A percentile compares a stretch with the other conserved stretches of the same genome.
Evolutionary conservation across 768 basidiomycete genomes (phyloP).

Genomic region (Fistulinella prunicolor): DNA sequence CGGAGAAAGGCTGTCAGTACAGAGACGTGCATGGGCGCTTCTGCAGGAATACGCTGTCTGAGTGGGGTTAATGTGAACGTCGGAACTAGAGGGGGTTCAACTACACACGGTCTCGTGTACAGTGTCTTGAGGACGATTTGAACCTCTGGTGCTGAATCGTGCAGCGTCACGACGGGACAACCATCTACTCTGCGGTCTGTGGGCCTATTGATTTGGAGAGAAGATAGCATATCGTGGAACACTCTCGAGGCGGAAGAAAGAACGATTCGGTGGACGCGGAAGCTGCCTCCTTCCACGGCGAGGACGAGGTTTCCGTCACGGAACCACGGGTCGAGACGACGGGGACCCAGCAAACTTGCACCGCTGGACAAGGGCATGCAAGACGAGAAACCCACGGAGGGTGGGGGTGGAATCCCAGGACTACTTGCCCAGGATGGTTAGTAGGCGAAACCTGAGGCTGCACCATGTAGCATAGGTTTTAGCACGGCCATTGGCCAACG

Average conservation of each 20-base stretch:
- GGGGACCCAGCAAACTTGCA: constrained; percentile 10
- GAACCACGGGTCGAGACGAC: constrained; percentile 25
- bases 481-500: constrained; percentile 26
- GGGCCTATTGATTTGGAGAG: constrained; percentile 7
- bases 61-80: constrained; percentile 4
- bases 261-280: constrained; percentile 20
- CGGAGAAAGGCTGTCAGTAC: constrained; percentile 22
- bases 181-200: constrained; percentile 19
- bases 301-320: constrained; percentile 24
- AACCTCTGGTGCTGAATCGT: constrained; percentile 20
- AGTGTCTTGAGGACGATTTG: constrained; percentile 26
- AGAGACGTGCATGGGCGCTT: constrained; percentile 20
- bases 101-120: constrained; percentile 23
- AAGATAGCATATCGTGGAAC: constrained; percentile 19
- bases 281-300: constrained; percentile 19
- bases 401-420: constrained; percentile 15
- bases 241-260: constrained; percentile 23
- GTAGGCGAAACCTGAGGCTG: constrained; percentile 13
- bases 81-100: neutral
- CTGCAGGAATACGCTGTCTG: constrained; percentile 21
- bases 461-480: constrained; percentile 21
- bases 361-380: constrained; percentile 20
- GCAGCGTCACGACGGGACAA: constrained; percentile 21
- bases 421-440: constrained; percentile 9
- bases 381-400: constrained; percentile 13